Percentiles rank a stretch among this genome's conserved stretches.
phyloP scores from a whole-genome alignment of 1,284 basidiomycete species.

The Cutaneotrichosporon cyanovorans region DNA sequence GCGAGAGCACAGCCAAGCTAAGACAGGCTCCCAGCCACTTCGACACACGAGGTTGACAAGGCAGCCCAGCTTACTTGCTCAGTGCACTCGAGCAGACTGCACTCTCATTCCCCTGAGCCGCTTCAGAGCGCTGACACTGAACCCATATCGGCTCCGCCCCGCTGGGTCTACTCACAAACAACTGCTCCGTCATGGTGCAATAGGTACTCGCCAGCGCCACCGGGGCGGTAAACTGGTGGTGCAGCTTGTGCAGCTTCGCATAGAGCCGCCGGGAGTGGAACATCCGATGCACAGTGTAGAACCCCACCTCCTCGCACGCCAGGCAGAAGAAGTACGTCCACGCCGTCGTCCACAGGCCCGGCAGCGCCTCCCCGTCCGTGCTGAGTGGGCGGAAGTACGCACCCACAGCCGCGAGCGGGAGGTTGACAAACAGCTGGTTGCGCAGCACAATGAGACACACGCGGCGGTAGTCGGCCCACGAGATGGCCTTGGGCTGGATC shows the following conservation, averaged over 20 bases:
- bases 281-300: conserved; percentile 14
- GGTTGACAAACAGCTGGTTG: conserved; percentile 11
- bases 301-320: conserved; percentile 15
- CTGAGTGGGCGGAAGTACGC: conserved; percentile 2
- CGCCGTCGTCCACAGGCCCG: conserved; percentile 5
- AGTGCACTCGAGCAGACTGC: no score
- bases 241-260: conserved; percentile 14
- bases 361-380: conserved; percentile 2
- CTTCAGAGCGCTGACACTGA: no score
- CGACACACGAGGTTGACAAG: no score
- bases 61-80: no score
- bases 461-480: conserved; percentile 11
- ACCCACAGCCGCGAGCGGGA: conserved; percentile 4
- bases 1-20: no score
- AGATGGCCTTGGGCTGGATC: conserved; percentile 16
- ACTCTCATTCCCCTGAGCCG: no score
- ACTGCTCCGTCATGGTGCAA: conserved; percentile 15
- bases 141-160: no score
- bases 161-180: conserved; percentile 14
- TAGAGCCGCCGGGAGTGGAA: conserved; percentile 9
- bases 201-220: conserved; percentile 18
- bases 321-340: conserved; percentile 13
- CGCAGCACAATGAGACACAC: conserved; percentile 6
- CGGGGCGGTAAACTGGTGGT: conserved; percentile 18
- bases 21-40: no score